Percentiles rank a stretch among this genome's conserved stretches.
These are phyloP conservation scores for Fusarium mexicanum DNA, from an alignment of 2,329 filamentous ascomycete species.

Conservation along the genomic window DNA sequence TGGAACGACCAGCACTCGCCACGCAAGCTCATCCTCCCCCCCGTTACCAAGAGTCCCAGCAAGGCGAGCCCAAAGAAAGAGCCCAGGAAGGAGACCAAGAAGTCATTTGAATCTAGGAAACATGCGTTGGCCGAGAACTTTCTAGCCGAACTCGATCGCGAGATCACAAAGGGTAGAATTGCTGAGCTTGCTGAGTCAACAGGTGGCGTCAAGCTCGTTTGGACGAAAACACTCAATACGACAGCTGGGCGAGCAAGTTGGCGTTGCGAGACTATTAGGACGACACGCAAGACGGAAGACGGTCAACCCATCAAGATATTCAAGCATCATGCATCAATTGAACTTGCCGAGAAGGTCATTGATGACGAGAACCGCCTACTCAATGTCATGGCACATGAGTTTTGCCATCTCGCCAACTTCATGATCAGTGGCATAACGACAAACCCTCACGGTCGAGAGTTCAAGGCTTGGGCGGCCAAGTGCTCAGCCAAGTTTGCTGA, in stretches of 20 bases:
- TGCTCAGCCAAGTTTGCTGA: constrained; percentile 66
- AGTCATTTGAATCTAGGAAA: constrained; percentile 70
- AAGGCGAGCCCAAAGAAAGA: constrained; percentile 51
- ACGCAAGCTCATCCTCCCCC: constrained; percentile 50
- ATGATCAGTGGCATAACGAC: constrained; percentile 81
- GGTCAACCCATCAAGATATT: constrained; percentile 46
- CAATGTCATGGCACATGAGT: constrained; percentile 96
- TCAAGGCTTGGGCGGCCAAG: constrained; percentile 77
- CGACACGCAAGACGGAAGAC: constrained; percentile 42
- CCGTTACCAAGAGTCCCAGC: constrained; percentile 39
- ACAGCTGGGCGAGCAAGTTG: constrained; percentile 82
- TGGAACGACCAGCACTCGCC: constrained; percentile 73
- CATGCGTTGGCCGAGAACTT: constrained; percentile 71
- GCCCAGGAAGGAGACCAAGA: constrained; percentile 56
- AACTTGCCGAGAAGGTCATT: constrained; percentile 89
- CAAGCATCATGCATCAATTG: constrained; percentile 78
- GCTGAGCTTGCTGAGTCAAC: constrained; percentile 66
- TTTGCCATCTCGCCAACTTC: constrained; percentile 92
- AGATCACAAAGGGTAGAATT: constrained; percentile 70
- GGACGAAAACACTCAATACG: constrained; percentile 82
- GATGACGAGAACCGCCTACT: constrained; percentile 79
- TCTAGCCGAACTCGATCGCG: constrained; percentile 72
- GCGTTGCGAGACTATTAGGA: constrained; percentile 67
- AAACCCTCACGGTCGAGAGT: constrained; percentile 84
- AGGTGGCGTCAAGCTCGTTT: constrained; percentile 76